phyloP scores from a whole-genome alignment of 345 rosid species.

The Litchi chinensis region DNA sequence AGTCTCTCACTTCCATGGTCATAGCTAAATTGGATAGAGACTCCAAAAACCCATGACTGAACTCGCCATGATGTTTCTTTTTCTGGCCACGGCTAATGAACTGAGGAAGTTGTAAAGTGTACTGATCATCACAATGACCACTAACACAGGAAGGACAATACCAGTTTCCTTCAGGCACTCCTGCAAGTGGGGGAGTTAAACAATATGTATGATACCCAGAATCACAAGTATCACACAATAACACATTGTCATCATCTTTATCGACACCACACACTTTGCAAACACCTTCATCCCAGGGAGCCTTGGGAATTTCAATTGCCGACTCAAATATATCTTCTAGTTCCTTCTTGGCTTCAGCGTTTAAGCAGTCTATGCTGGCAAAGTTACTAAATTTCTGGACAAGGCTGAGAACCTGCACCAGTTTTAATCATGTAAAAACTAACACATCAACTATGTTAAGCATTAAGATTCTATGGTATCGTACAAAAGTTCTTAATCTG shows the following conservation, averaged over 20 bases:
- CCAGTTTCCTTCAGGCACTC: slow-evolving; percentile 49
- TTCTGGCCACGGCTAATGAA: slow-evolving; percentile 10
- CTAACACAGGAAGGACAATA: slow-evolving; percentile 41
- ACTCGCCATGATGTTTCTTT: slow-evolving; percentile 29
- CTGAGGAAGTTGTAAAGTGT: slow-evolving; percentile 26
- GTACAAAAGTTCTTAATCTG: background rate
- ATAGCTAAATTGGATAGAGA: slow-evolving; percentile 5
- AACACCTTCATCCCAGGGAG: slow-evolving; percentile 43
- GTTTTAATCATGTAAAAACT: slow-evolving; percentile 13
- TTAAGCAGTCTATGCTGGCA: slow-evolving; percentile 20
- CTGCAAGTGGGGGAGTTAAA: slow-evolving; percentile 39
- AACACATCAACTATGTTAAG: background rate
- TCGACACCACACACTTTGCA: slow-evolving; percentile 44
- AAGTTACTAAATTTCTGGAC: slow-evolving; percentile 25
- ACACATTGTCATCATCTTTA: slow-evolving; percentile 39
- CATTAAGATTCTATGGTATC: slow-evolving; percentile 1
- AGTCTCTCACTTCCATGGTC: slow-evolving; percentile 37
- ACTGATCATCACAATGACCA: slow-evolving; percentile 13
- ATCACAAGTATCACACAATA: slow-evolving; percentile 45
- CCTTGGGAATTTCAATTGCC: slow-evolving; percentile 35
- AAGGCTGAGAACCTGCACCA: slow-evolving; percentile 39
- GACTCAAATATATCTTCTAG: slow-evolving; percentile 31
- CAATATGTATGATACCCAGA: slow-evolving; percentile 46
- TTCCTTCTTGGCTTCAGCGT: slow-evolving; percentile 34
- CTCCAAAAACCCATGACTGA: slow-evolving; percentile 22